phyloP scores from a whole-genome alignment of 495 filamentous ascomycete species.

The Talaromyces nanjingensis region DNA sequence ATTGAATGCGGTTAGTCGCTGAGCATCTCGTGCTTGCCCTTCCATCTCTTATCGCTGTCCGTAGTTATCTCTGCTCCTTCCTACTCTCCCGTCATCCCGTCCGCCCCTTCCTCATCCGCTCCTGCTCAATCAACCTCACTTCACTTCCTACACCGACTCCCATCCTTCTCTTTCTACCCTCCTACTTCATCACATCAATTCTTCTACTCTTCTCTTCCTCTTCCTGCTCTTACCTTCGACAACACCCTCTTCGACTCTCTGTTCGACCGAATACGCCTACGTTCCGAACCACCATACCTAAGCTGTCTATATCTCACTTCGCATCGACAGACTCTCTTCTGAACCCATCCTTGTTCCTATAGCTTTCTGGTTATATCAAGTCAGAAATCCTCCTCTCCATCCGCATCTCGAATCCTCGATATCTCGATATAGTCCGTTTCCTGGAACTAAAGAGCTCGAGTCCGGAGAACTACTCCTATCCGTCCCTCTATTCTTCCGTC shows the following conservation, averaged over 20 bases:
- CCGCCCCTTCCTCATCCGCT: slow-evolving; percentile 5
- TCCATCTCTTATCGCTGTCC: not conserved
- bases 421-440: slow-evolving; percentile 3
- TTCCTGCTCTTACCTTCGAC: slow-evolving; percentile 26
- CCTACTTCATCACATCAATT: slow-evolving; percentile 18
- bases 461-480: slow-evolving; percentile 4
- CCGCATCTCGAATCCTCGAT: not conserved
- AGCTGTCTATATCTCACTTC: slow-evolving; percentile 10
- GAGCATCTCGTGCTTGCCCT: slow-evolving; percentile 1
- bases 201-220: slow-evolving; percentile 22
- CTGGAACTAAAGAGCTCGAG: slow-evolving; percentile 19
- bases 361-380: not conserved
- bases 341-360: not conserved
- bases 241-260: slow-evolving; percentile 22
- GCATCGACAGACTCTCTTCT: not conserved
- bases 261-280: slow-evolving; percentile 13
- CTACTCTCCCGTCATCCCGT: slow-evolving; percentile 1
- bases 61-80: not conserved
- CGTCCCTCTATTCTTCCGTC: slow-evolving; percentile 17
- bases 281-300: slow-evolving; percentile 22
- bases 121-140: not conserved
- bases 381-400: not conserved
- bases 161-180: slow-evolving; percentile 8
- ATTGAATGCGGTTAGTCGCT: slow-evolving; percentile 3
- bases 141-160: slow-evolving; percentile 3